Base-by-base conservation (phyloP, 306 rosid genomes). In the Vachellia collinsii region DNA sequence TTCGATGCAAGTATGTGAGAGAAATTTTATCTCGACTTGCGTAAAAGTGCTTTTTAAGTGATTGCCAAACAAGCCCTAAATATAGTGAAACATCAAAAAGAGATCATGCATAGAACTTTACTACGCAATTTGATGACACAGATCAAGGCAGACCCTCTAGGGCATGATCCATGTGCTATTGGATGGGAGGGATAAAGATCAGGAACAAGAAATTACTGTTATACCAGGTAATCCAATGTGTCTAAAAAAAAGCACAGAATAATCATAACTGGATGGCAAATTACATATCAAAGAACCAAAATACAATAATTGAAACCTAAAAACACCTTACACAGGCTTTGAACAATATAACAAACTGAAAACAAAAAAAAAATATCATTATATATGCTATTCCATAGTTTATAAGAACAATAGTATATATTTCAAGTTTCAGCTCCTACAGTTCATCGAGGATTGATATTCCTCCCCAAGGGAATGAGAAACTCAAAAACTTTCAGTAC, bases 401-500 rank as follows among this genome's bases (percentile, higher is more conserved):
- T 67, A 51, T 51, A 51, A 67, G 72, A 39, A 67, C 11, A 10
- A 67, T 4, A 67, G 34, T 5, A 9, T 66, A 68, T 70, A 11
- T 70, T 44, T 70, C 38, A 50, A 34, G 34, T 29, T 29, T 29
- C 34, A 29, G 34, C 34, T 16, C 3, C 76, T 34, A 29, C 7
- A 29, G 62, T 25, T 48, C 42, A 72, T 72, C 62, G 29, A 29
- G 43, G 23, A 71, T 1, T 0, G 37, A 16, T 8, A 29, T 72
- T 1, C 8, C 43, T 19, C 54, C 43, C 37, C 43, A 48, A 6
- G 36, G 43, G 37, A 44, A 65, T 37, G 73, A 43, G 68, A 43
- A 71, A 64, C 69, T 19, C 38, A 58, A 42, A 58, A 51, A 56
- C 64, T 74, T 42, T 19, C 51, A 46, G 46, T 71, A 72, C 62